A percentile compares a stretch with the other conserved stretches of the same genome.
Evolutionary conservation across 2,329 filamentous ascomycete genomes (phyloP).

Genomic region (Ophiostoma sp.): DNA sequence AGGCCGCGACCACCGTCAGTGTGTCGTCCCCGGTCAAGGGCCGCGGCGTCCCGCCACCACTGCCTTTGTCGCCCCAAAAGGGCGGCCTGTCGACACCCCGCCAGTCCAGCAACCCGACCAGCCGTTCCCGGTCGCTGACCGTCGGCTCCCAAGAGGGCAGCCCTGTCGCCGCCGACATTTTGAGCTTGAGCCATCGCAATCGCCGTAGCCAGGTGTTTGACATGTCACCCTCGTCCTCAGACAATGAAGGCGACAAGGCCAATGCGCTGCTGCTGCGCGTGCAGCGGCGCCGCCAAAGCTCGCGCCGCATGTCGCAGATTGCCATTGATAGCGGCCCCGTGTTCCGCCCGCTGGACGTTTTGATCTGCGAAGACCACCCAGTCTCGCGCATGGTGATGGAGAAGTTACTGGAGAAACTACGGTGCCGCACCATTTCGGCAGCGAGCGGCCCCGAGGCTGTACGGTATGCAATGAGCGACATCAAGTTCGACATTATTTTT

Average conservation of each 20-base stretch:
- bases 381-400: conserved; percentile 99
- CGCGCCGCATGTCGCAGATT: conserved; percentile 89
- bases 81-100: conserved; percentile 57
- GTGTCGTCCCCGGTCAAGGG: conserved; percentile 55
- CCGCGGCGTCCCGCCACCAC: conserved; percentile 49
- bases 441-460: conserved; percentile 88
- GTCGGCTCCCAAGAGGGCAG: conserved; percentile 94
- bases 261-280: conserved; percentile 79
- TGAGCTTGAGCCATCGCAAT: conserved; percentile 77
- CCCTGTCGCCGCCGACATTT: conserved; percentile 65
- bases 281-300: conserved; percentile 90
- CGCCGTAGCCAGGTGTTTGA: conserved; percentile 93
- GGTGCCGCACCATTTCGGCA: conserved; percentile 90
- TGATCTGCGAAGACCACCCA: conserved; percentile 97
- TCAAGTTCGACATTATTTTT: conserved; percentile 98
- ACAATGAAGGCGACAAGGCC: conserved; percentile 91
- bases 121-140: conserved; percentile 81
- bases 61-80: conserved; percentile 65
- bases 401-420: conserved; percentile 89
- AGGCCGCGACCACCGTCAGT: conserved; percentile 56
- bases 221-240: conserved; percentile 94
- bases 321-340: conserved; percentile 74
- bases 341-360: conserved; percentile 87
- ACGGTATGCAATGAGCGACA: conserved; percentile 90
- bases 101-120: conserved; percentile 61